Base-by-base conservation (phyloP, 257 asterid genomes). In the Nicotiana sylvestris region DNA sequence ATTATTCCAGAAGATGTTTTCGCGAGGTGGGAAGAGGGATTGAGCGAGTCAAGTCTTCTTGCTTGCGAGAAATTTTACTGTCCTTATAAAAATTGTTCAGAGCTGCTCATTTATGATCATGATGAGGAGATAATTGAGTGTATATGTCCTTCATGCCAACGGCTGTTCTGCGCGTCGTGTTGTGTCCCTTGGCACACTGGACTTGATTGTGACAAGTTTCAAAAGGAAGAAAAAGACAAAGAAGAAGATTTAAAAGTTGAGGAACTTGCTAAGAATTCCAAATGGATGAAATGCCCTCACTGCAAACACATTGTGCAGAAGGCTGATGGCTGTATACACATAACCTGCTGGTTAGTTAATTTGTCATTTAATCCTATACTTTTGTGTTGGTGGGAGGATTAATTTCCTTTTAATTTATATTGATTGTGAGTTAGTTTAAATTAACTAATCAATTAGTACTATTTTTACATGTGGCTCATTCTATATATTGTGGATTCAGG, bases 251-350 rank as follows among this genome's bases (percentile, higher is more conserved):
- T 58, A 15, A 79, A 61, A 2, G 68, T 79, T 57, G 56, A 35
- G 39, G 72, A 61, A 43, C 70, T 79, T 62, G 76, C 82, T 49
- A 58, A 65, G 2, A 35, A 46, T 15, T 35, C 25, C 16, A 79
- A 60, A 10, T 79, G 82, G 82, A 37, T 37, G 70, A 60, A 25
- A 61, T 79, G 82, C 35, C 82, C 82, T 65, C 37, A 61, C 15
- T 79, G 82, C 76, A 79, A 79, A 39, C 39, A 6, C 18, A 6
- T 79, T 61, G 82, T 79, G 82, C 82, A 79, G 82, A 79, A 65
- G 17, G 70, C 3, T 57, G 70, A 46, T 32, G 82, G 82, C 6
- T 79, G 82, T 37, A 65, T 58, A 79, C 82, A 79, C 82, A 79
- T 79, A 13, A 35, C 69, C 25, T 79, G 82, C 82, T 1, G 82